Evolutionary conservation across 306 rosid genomes (phyloP).

Genomic region (Ammopiptanthus mongolicus): DNA sequence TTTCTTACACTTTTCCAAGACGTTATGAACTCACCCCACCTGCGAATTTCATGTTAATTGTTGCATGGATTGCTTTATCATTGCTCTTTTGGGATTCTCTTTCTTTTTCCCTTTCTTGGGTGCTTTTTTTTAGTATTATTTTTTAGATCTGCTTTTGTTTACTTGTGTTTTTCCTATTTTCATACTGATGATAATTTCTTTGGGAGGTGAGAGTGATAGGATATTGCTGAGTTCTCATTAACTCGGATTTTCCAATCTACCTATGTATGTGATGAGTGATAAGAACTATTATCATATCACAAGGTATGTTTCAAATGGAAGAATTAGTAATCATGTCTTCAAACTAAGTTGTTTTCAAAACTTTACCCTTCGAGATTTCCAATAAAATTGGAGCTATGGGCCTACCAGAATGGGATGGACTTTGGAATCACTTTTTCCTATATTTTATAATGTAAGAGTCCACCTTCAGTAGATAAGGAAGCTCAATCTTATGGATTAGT

Average conservation of each 20-base stretch:
- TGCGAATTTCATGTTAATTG: constrained; percentile 16
- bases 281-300: background rate
- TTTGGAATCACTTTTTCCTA: background rate
- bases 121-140: background rate
- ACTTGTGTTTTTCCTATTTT: background rate
- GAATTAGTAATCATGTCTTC: background rate
- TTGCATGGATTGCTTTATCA: background rate
- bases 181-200: background rate
- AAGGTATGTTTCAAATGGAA: background rate
- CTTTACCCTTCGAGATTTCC: background rate
- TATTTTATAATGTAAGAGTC: too few species aligned
- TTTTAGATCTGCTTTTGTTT: constrained; percentile 4
- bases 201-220: background rate
- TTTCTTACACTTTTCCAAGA: background rate
- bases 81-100: background rate
- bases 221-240: background rate
- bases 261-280: background rate
- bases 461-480: too few species aligned
- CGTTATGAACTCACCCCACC: background rate
- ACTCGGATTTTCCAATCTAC: background rate
- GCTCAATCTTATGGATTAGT: too few species aligned
- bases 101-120: background rate
- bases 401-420: background rate
- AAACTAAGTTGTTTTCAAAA: background rate
- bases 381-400: background rate